Conservation (phyloP, 208 protist genomes). For the Crithidia acanthocephali region DNA sequence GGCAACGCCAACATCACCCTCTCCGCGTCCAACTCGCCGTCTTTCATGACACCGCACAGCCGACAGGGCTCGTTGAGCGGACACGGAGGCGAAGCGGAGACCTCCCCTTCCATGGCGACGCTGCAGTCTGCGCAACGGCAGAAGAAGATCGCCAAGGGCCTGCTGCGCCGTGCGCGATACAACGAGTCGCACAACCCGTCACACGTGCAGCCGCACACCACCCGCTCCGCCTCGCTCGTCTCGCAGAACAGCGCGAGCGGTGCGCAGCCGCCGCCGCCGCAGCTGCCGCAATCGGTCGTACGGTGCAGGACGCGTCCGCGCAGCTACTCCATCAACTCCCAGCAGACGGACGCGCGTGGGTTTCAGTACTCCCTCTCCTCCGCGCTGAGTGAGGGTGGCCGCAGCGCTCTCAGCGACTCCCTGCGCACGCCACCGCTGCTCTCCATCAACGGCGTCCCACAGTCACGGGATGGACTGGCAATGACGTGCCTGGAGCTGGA, state of each 20-base stretch:
- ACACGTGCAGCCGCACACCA: slow-evolving; percentile 9
- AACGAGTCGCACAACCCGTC: slow-evolving; percentile 42
- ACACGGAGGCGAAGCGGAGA: slow-evolving; percentile 11
- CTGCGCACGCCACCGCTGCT: slow-evolving; percentile 22
- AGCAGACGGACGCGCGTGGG: slow-evolving; percentile 27
- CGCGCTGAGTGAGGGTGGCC: slow-evolving; percentile 29
- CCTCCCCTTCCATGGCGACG: slow-evolving; percentile 13
- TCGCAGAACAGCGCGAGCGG: slow-evolving; percentile 27
- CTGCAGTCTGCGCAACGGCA: slow-evolving; percentile 35
- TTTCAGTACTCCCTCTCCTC: slow-evolving; percentile 42
- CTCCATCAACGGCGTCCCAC: slow-evolving; percentile 3
- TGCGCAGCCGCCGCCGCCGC: background rate
- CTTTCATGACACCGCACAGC: slow-evolving; percentile 34
- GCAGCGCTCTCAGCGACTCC: slow-evolving; percentile 33
- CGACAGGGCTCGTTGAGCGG: slow-evolving; percentile 31
- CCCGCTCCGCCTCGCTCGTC: slow-evolving; percentile 20
- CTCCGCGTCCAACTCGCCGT: slow-evolving; percentile 30
- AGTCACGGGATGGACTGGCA: slow-evolving; percentile 16
- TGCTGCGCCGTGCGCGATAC: slow-evolving; percentile 53
- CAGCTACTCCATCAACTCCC: slow-evolving; percentile 32
- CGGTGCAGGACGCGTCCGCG: slow-evolving; percentile 28
- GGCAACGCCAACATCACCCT: slow-evolving; percentile 12
- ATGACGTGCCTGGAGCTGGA: slow-evolving; percentile 24
- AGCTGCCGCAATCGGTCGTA: slow-evolving; percentile 12
- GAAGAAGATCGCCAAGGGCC: slow-evolving; percentile 50